Evolutionary conservation across 2,329 filamentous ascomycete genomes (phyloP), one percentile per base, ranked within the genome.

Genomic region (Helminthosporium solani): DNA sequence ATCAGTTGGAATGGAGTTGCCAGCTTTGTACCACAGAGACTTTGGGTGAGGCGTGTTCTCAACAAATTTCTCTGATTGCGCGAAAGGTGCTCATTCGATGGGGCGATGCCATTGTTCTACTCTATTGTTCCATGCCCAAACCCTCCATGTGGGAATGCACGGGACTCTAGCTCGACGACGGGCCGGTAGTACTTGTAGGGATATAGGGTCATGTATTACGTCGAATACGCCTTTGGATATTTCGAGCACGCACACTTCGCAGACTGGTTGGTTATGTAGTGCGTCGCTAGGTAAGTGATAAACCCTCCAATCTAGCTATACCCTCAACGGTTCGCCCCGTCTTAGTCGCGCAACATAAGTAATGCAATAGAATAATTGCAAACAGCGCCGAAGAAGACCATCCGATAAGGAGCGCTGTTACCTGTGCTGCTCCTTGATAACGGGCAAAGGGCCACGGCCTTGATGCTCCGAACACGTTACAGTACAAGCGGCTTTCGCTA

Each of bases 341-440:
- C 34, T 19, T 19, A 33, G 16, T 12, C 27, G 27, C 25, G 16
- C 37, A 40, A 60, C 53, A 52, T 63, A 51, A 52, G 51, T 63
- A 51, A 61, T 62, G 56, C 42, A 48, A 60, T 63, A 44, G 55
- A 57, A 59, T 63, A 64, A 61, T 50, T 42, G 48, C 42, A 44
- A 30, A 33, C 33, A 33, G 37, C 33, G 23, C 14, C n/a, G 28
- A 40, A 25, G 27, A 38, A 52, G 39, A 49, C 55, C 44, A 48
- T 55, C 59, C 57, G 62, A 67, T 65, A 66, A 66, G 58, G 55
- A 51, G 59, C 52, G 48, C 53, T 53, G 28, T 31, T 31, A n/a
- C n/a, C n/a, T n/a, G n/a, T n/a, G n/a, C n/a, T n/a, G n/a, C n/a
- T n/a, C n/a, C n/a, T n/a, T n/a, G 52, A 20, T 12, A 48, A 49